phyloP scores from a whole-genome alignment of 192 early-diverging fungal genomes.

The Coemansia sp. region DNA sequence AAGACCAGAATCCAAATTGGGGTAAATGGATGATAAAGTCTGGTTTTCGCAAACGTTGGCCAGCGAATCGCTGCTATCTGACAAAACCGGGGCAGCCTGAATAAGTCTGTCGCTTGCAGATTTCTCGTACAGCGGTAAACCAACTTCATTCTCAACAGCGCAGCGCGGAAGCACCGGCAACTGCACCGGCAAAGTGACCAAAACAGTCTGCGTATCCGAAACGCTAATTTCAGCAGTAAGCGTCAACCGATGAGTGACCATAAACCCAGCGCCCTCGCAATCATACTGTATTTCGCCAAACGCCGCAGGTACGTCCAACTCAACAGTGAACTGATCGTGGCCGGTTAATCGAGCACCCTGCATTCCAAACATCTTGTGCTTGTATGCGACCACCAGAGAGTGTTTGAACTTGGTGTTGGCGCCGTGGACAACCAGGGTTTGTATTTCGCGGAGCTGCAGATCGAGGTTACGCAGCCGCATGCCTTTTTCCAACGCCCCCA shows the following conservation, averaged over 20 bases:
- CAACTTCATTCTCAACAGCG: constrained; percentile 1
- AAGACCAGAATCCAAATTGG: too few relatives aligned
- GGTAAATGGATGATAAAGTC: too few relatives aligned
- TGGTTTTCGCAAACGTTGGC: too few relatives aligned
- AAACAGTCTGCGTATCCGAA: constrained; percentile 7
- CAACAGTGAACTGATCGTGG: neutral
- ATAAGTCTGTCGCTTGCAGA: constrained; percentile 11
- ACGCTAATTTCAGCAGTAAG: constrained; percentile 19
- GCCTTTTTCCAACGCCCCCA: constrained; percentile 10
- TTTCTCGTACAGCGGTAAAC: constrained; percentile 19
- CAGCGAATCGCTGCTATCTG: neutral
- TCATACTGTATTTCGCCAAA: constrained; percentile 15
- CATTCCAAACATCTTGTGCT: constrained; percentile 9
- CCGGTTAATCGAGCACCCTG: constrained; percentile 4
- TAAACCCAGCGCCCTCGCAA: constrained; percentile 6
- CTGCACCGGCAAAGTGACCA: constrained; percentile 18
- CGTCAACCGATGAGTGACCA: constrained; percentile 13
- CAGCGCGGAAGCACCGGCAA: constrained; percentile 17
- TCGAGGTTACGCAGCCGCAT: constrained; percentile 8
- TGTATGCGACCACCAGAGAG: constrained; percentile 9
- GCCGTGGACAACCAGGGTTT: constrained; percentile 2
- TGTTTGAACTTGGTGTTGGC: neutral
- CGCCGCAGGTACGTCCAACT: constrained; percentile 4
- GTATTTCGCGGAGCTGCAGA: constrained; percentile 17
- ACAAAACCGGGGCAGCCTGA: neutral